These are phyloP conservation scores for Spongispora temasekensis DNA, from an alignment of 1,284 basidiomycete species.

Conservation along the genomic window DNA sequence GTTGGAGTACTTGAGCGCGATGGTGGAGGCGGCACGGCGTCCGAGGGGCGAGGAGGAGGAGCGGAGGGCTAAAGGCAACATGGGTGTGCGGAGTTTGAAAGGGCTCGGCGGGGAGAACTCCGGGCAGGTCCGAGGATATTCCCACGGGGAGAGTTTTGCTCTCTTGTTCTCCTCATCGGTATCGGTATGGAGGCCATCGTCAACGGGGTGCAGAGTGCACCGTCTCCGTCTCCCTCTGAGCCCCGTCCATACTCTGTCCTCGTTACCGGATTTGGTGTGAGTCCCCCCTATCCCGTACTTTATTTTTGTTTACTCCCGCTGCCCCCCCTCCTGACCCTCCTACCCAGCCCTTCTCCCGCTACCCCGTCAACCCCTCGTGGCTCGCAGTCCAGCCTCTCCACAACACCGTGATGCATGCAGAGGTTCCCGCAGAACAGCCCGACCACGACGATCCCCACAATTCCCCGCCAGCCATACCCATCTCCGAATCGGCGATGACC, in stretches of 20 bases:
- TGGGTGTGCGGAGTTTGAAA: background rate
- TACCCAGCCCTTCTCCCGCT: slow-evolving; percentile 55
- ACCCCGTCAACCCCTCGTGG: slow-evolving; percentile 63
- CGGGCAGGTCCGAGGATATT: slow-evolving; percentile 20
- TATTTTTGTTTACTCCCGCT: slow-evolving; percentile 11
- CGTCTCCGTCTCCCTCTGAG: slow-evolving; percentile 2
- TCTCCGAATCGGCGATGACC: slow-evolving; percentile 8
- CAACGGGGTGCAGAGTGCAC: slow-evolving; percentile 13
- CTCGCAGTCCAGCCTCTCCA: slow-evolving; percentile 58
- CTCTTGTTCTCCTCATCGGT: too few species aligned
- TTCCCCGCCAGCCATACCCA: slow-evolving; percentile 3
- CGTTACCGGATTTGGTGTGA: slow-evolving; percentile 62
- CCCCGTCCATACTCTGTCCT: slow-evolving; percentile 46
- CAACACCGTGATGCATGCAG: slow-evolving; percentile 47
- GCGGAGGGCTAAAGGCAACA: slow-evolving; percentile 40
- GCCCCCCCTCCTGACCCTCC: slow-evolving; percentile 15
- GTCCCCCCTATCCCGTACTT: slow-evolving; percentile 34
- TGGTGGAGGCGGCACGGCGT: slow-evolving; percentile 67
- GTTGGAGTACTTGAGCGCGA: slow-evolving; percentile 91
- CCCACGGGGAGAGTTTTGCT: too few species aligned
- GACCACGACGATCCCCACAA: slow-evolving; percentile 9
- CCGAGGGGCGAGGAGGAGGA: slow-evolving; percentile 45
- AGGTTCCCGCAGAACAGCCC: slow-evolving; percentile 31
- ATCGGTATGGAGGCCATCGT: too few species aligned
- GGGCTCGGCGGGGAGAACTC: background rate